These are phyloP conservation scores for Russula virescens DNA, from an alignment of 768 basidiomycete species.

Conservation along the genomic window DNA sequence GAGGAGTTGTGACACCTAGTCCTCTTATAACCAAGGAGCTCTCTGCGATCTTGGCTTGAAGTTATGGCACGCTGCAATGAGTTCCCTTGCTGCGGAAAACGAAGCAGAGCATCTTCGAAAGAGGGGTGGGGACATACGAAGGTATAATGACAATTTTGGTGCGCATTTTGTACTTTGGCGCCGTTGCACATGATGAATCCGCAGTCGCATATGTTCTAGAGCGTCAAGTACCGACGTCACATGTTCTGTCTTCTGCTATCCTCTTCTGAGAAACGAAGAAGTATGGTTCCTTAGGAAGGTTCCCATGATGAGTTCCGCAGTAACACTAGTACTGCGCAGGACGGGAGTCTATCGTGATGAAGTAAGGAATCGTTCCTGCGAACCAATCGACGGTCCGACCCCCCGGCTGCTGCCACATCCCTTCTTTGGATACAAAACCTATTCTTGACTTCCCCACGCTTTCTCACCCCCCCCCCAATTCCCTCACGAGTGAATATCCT, in stretches of 20 bases:
- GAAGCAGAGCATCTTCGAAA: no score
- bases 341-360: neutral
- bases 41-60: neutral
- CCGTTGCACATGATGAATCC: neutral
- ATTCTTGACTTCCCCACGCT: no score
- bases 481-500: no score
- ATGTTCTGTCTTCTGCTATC: neutral
- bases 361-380: neutral
- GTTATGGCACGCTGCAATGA: no score
- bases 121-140: no score
- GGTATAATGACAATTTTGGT: no score
- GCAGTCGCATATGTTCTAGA: neutral
- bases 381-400: neutral
- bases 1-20: neutral
- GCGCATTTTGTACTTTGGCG: neutral
- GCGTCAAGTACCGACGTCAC: neutral
- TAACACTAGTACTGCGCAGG: neutral
- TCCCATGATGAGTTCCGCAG: neutral
- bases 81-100: neutral
- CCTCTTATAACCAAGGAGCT: neutral
- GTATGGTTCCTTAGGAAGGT: no score
- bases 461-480: no score
- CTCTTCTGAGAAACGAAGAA: no score
- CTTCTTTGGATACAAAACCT: neutral
- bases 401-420: neutral